A percentile compares a stretch with the other conserved stretches of the same genome.
phyloP scores from a whole-genome alignment of 2,329 filamentous ascomycete species.

The Stenocarpella maydis region DNA sequence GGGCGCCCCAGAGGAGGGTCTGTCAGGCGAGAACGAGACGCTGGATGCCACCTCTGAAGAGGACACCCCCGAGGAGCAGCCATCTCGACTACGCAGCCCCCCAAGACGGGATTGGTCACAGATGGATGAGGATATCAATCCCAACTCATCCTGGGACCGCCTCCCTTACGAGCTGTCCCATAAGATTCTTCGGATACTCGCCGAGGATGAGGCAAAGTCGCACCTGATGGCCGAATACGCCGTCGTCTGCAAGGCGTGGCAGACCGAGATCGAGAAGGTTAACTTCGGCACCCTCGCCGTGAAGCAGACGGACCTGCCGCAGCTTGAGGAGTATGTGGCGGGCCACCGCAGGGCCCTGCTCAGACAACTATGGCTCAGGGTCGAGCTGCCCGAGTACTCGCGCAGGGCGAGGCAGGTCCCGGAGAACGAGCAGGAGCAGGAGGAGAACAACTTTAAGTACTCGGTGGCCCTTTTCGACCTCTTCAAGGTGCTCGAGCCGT shows the following conservation, averaged over 20 bases:
- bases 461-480: slow-evolving; percentile 39
- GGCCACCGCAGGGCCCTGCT: slow-evolving; percentile 38
- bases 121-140: slow-evolving; percentile 4
- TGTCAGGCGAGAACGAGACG: neutral
- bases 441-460: slow-evolving; percentile 41
- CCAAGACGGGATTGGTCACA: neutral
- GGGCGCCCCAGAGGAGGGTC: neutral
- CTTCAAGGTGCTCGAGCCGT: slow-evolving; percentile 39
- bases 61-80: neutral
- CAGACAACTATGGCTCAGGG: slow-evolving; percentile 37
- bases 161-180: slow-evolving; percentile 35
- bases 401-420: slow-evolving; percentile 34
- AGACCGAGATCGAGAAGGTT: slow-evolving; percentile 39
- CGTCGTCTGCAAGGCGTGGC: slow-evolving; percentile 42
- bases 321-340: slow-evolving; percentile 38
- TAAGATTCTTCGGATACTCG: slow-evolving; percentile 33
- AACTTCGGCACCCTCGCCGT: slow-evolving; percentile 40
- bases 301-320: slow-evolving; percentile 35
- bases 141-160: slow-evolving; percentile 27
- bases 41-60: neutral
- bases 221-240: slow-evolving; percentile 38
- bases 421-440: slow-evolving; percentile 40
- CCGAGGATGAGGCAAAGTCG: slow-evolving; percentile 27
- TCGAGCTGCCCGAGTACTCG: slow-evolving; percentile 40
- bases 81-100: neutral